Evolutionary conservation across 345 rosid species (phyloP).

Genomic region (Acer campestre): DNA sequence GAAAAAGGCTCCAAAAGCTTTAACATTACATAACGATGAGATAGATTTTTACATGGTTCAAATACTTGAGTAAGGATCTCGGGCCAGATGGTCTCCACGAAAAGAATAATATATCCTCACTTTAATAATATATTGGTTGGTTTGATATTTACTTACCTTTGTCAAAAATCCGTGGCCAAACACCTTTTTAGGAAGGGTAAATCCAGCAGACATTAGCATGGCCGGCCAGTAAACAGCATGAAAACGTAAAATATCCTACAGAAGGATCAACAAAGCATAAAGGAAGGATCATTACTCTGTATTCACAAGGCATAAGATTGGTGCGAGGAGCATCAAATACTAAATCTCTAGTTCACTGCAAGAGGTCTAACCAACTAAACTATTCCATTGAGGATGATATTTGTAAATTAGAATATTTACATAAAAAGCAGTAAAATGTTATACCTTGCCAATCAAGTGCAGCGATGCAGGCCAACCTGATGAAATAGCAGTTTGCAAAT

Average conservation of each 20-base stretch:
- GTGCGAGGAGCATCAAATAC: background rate
- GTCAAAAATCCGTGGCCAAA: conserved; percentile 97
- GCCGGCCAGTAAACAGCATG: conserved; percentile 99
- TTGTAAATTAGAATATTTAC: background rate
- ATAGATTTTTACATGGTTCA: background rate
- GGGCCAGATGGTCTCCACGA: background rate
- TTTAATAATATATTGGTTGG: background rate
- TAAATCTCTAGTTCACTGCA: background rate
- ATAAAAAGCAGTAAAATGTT: background rate
- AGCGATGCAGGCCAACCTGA: conserved; percentile 96
- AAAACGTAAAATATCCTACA: conserved; percentile 92
- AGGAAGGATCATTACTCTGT: conserved; percentile 2
- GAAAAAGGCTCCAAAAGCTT: background rate
- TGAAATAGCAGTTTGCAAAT: conserved; percentile 65
- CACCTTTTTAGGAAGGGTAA: conserved; percentile 76
- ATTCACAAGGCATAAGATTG: background rate
- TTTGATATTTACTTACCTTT: conserved; percentile 49
- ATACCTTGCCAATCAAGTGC: conserved; percentile 95
- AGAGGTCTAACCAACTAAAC: background rate
- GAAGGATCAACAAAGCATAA: conserved; percentile 3
- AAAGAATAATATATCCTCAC: background rate
- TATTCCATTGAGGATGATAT: background rate
- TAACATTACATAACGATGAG: background rate
- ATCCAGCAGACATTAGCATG: conserved; percentile 93
- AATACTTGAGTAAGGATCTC: background rate